phyloP scores from a whole-genome alignment of 2,329 filamentous ascomycete species.

The Teratosphaeria epicoccoides region DNA sequence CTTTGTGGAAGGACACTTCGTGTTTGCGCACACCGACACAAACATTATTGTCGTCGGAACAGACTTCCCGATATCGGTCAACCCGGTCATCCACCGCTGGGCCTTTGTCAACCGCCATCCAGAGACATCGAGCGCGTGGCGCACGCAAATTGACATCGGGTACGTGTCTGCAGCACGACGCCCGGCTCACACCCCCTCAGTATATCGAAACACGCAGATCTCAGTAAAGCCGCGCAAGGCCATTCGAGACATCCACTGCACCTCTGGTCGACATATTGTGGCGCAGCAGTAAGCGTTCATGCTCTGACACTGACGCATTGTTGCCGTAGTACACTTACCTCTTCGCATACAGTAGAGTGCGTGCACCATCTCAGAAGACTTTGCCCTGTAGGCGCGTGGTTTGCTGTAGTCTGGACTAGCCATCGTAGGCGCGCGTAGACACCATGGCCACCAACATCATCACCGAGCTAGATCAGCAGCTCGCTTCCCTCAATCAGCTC shows the following conservation, averaged over 20 bases:
- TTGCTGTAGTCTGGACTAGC: background rate
- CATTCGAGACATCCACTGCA: background rate
- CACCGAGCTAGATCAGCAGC: constrained; percentile 78
- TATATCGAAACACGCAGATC: background rate
- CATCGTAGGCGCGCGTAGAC: background rate
- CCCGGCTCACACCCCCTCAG: background rate
- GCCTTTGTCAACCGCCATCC: background rate
- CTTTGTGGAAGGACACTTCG: background rate
- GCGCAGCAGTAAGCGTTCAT: background rate
- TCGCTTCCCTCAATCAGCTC: constrained; percentile 82
- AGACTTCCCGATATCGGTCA: background rate
- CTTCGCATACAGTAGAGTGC: background rate
- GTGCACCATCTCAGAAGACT: background rate
- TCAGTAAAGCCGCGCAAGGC: background rate
- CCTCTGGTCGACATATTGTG: background rate
- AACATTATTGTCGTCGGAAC: background rate
- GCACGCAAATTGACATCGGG: background rate
- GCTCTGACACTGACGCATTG: background rate
- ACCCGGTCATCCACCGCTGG: background rate
- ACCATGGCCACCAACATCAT: constrained; percentile 53
- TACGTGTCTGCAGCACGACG: background rate
- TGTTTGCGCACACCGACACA: background rate
- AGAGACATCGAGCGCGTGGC: background rate
- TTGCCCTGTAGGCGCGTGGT: background rate
- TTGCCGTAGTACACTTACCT: background rate